Percentiles rank a stretch among this genome's conserved stretches.
Conservation (phyloP, 2,329 filamentous ascomycete species). For the Aspergillus transmontanensis region DNA sequence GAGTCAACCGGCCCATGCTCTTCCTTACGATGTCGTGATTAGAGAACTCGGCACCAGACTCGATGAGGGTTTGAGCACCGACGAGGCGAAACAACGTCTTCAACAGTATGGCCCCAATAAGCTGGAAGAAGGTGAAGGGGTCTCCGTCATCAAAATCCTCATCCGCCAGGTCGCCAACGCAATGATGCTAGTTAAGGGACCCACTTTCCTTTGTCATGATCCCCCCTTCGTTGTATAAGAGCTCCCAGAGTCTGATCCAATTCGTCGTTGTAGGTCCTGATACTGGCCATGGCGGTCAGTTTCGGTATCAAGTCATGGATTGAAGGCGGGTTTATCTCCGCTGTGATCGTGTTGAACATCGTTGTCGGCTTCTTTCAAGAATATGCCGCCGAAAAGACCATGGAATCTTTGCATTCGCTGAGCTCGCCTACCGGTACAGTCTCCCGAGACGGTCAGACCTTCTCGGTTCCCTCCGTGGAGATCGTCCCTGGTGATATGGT, state of each 20-base stretch:
- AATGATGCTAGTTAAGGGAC: slow-evolving; percentile 61
- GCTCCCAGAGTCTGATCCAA: slow-evolving; percentile 28
- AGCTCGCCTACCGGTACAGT: slow-evolving; percentile 57
- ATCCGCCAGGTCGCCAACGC: slow-evolving; percentile 67
- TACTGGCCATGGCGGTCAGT: slow-evolving; percentile 69
- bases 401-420: slow-evolving; percentile 57
- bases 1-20: slow-evolving; percentile 62
- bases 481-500: slow-evolving; percentile 62
- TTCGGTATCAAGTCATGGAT: slow-evolving; percentile 57
- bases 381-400: slow-evolving; percentile 60
- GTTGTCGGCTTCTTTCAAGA: slow-evolving; percentile 61
- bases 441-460: slow-evolving; percentile 55
- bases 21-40: slow-evolving; percentile 55
- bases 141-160: slow-evolving; percentile 71
- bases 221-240: slow-evolving; percentile 5
- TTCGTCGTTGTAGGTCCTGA: slow-evolving; percentile 64
- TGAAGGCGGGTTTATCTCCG: slow-evolving; percentile 59
- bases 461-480: slow-evolving; percentile 55
- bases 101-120: slow-evolving; percentile 62
- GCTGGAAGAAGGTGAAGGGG: slow-evolving; percentile 66
- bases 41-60: slow-evolving; percentile 57
- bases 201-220: slow-evolving; percentile 16
- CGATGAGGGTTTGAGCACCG: slow-evolving; percentile 57
- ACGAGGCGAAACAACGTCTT: slow-evolving; percentile 58
- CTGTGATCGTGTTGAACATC: slow-evolving; percentile 61